Conservation (phyloP, 2,329 filamentous ascomycete genomes). For the Curvularia spicifera region DNA sequence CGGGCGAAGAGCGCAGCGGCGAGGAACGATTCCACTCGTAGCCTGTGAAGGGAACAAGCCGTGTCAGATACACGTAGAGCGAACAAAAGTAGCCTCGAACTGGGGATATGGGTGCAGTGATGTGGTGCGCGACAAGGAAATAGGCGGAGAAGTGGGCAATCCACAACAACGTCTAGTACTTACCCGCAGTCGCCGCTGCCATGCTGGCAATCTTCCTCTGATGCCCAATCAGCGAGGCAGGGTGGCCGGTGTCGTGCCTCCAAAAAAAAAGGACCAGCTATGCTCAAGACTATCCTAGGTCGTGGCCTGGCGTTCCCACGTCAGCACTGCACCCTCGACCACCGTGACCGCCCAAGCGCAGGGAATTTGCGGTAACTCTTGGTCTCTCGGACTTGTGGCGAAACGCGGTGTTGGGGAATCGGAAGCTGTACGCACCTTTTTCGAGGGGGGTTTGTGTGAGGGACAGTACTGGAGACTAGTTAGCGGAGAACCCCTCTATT, state of each 20-base stretch:
- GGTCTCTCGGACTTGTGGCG: neutral
- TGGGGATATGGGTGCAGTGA: slow-evolving; percentile 26
- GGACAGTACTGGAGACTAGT: slow-evolving; percentile 40
- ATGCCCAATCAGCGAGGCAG: slow-evolving; percentile 28
- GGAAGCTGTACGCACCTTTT: slow-evolving; percentile 41
- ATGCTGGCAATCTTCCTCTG: slow-evolving; percentile 40
- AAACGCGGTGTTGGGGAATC: slow-evolving; percentile 16
- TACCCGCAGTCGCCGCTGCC: slow-evolving; percentile 53
- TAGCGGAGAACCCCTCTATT: slow-evolving; percentile 45
- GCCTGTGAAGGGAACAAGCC: slow-evolving; percentile 45
- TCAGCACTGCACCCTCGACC: slow-evolving; percentile 22
- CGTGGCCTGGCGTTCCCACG: slow-evolving; percentile 24
- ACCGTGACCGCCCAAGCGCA: slow-evolving; percentile 4
- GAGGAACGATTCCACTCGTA: slow-evolving; percentile 52
- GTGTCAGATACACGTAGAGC: slow-evolving; percentile 43
- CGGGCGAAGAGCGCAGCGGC: slow-evolving; percentile 57
- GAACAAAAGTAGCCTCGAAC: slow-evolving; percentile 30
- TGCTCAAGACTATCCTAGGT: slow-evolving; percentile 16
- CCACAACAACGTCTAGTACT: slow-evolving; percentile 37
- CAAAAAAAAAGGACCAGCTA: slow-evolving; percentile 16
- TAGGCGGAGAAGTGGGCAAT: slow-evolving; percentile 27
- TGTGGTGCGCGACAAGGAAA: slow-evolving; percentile 33
- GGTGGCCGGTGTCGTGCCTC: slow-evolving; percentile 16
- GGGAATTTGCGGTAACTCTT: neutral
- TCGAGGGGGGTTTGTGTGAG: slow-evolving; percentile 35